phyloP scores from a whole-genome alignment of 441 rosid genomes.

The Bruguiera hainesii region DNA sequence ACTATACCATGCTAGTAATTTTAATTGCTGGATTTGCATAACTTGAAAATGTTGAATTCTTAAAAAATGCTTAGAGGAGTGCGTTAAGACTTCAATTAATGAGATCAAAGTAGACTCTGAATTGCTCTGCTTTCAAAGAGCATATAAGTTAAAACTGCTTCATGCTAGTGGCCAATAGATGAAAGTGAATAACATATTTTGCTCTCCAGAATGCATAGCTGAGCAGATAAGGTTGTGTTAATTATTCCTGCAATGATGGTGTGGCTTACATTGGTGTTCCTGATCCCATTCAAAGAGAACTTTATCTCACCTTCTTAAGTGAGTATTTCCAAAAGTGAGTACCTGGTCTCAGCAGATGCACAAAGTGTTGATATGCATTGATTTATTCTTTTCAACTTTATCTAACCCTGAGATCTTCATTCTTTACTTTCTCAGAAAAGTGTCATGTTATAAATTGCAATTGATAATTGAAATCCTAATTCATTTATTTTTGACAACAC shows the following conservation, averaged over 20 bases:
- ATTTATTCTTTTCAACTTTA: background rate
- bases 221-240: constrained; percentile 46
- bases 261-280: constrained; percentile 49
- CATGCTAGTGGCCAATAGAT: background rate
- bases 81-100: background rate
- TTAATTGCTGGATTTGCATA: background rate
- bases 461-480: background rate
- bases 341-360: background rate
- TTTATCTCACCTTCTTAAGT: constrained; percentile 17
- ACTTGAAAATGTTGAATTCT: background rate
- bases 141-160: background rate
- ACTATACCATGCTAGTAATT: background rate
- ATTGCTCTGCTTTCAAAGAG: background rate
- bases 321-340: constrained; percentile 20
- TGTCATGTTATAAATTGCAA: constrained; percentile 9
- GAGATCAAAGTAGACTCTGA: background rate
- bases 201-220: constrained; percentile 52
- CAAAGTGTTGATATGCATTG: background rate
- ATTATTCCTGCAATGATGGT: constrained; percentile 24
- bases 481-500: background rate
- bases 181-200: constrained; percentile 7
- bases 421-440: constrained; percentile 33
- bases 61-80: background rate
- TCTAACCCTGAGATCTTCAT: constrained; percentile 10
- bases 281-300: constrained; percentile 16